A percentile compares a stretch with the other conserved stretches of the same genome.
phyloP scores from a whole-genome alignment of 495 filamentous ascomycete genomes.

The Wilcoxina mikolae region DNA sequence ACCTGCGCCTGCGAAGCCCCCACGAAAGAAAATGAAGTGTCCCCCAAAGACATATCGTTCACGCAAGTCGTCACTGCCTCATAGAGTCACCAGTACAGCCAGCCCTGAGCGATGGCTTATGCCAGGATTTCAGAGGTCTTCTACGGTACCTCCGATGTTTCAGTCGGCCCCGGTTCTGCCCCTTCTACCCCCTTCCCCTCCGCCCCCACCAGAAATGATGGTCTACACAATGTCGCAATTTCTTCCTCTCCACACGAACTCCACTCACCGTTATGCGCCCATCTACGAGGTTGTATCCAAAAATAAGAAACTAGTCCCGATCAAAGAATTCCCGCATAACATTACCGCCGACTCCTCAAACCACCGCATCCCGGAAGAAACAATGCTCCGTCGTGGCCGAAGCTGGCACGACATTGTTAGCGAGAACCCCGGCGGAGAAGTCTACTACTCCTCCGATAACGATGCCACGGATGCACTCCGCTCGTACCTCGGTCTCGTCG shows the following conservation, averaged over 20 bases:
- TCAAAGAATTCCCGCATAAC: constrained; percentile 9
- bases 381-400: constrained; percentile 17
- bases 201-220: constrained; percentile 9
- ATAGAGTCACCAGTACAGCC: too few species aligned
- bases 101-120: too few species aligned
- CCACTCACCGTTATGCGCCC: constrained; percentile 14
- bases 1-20: neutral
- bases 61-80: too few species aligned
- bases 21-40: too few species aligned
- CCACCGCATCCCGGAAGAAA: constrained; percentile 11
- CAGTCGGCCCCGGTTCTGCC: too few species aligned
- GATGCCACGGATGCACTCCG: constrained; percentile 18
- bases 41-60: too few species aligned
- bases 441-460: constrained; percentile 27
- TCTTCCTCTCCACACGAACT: constrained; percentile 17
- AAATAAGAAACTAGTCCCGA: neutral
- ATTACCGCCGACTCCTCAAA: constrained; percentile 3
- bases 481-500: constrained; percentile 16
- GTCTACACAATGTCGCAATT: constrained; percentile 18
- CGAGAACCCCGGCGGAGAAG: constrained; percentile 15
- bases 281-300: constrained; percentile 23
- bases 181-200: too few species aligned
- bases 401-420: constrained; percentile 14
- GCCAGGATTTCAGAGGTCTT: too few species aligned
- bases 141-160: too few species aligned